Percentiles rank a stretch among this genome's conserved stretches.
These are phyloP conservation scores for Candida anutae DNA, from an alignment of 1,139 yeast genomes.

Conservation along the genomic window DNA sequence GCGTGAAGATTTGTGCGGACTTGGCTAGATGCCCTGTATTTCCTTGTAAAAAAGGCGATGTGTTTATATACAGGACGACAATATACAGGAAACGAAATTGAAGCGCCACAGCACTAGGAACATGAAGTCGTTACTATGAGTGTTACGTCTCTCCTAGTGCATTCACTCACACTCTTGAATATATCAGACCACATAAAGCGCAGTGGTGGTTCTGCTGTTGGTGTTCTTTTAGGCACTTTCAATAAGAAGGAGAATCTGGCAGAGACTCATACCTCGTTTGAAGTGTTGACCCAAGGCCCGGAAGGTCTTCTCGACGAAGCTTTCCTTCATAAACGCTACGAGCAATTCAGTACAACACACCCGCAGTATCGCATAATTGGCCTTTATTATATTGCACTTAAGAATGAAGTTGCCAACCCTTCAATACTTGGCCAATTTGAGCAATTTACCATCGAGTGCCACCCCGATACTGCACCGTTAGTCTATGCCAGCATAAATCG, in stretches of 20 bases:
- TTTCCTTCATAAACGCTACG: constrained; percentile 17
- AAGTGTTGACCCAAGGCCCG: constrained; percentile 10
- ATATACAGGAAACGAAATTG: neutral
- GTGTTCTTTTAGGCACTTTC: constrained; percentile 21
- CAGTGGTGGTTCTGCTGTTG: constrained; percentile 11
- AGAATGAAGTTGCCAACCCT: neutral
- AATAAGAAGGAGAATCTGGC: constrained; percentile 6
- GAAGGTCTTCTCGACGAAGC: constrained; percentile 13
- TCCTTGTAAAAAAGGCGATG: neutral
- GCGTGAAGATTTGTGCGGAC: neutral
- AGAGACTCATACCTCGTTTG: constrained; percentile 17
- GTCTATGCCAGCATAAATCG: neutral
- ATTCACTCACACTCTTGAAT: constrained; percentile 22
- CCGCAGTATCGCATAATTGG: constrained; percentile 25
- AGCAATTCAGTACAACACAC: constrained; percentile 19
- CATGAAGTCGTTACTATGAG: constrained; percentile 1
- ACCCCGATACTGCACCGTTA: neutral
- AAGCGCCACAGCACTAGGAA: neutral
- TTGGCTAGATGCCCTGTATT: neutral
- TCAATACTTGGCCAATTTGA: neutral
- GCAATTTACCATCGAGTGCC: neutral
- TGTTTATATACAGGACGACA: neutral
- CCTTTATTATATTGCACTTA: constrained; percentile 14
- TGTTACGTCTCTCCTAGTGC: constrained; percentile 12
- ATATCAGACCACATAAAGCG: constrained; percentile 19